Conservation (phyloP, 106 monocot genomes). For the Dendrobium chrysotoxum region DNA sequence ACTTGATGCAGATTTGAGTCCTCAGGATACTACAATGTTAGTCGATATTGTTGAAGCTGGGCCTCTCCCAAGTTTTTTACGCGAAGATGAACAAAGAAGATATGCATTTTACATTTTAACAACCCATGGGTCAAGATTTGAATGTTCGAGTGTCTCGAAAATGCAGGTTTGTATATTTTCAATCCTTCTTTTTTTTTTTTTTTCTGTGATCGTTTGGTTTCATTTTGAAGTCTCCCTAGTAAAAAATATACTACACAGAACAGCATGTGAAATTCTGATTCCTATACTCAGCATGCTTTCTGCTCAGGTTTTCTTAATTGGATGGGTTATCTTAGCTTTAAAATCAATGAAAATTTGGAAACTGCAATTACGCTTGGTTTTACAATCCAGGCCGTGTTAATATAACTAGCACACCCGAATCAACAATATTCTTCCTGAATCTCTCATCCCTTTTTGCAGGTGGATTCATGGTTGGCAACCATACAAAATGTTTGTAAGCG, state of each 20-base stretch:
- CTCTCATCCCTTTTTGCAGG: constrained; percentile 22
- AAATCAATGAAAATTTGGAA: not conserved
- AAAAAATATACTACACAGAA: not conserved
- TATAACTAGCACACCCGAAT: not conserved
- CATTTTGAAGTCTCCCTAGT: too few species aligned
- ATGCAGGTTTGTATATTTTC: constrained; percentile 39
- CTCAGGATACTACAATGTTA: constrained; percentile 84
- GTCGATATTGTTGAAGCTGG: constrained; percentile 77
- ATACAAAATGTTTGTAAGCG: constrained; percentile 34
- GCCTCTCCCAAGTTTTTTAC: constrained; percentile 31
- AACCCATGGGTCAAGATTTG: constrained; percentile 63
- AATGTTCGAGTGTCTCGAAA: constrained; percentile 67
- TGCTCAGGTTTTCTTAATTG: not conserved
- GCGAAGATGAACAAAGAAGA: constrained; percentile 40
- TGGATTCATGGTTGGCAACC: constrained; percentile 53
- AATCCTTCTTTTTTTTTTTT: not conserved
- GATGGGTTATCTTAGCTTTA: too few species aligned
- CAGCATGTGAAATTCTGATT: not conserved
- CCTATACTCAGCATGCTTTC: not conserved
- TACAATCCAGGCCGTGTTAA: not conserved
- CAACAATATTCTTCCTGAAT: not conserved
- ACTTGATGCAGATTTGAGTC: constrained; percentile 66
- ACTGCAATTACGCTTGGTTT: too few species aligned
- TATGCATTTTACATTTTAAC: constrained; percentile 68
- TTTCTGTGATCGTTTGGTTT: not conserved